Percentiles rank a stretch among this genome's conserved stretches.
Conservation (phyloP, 2,329 filamentous ascomycete genomes). For the Xylariaceae sp. region DNA sequence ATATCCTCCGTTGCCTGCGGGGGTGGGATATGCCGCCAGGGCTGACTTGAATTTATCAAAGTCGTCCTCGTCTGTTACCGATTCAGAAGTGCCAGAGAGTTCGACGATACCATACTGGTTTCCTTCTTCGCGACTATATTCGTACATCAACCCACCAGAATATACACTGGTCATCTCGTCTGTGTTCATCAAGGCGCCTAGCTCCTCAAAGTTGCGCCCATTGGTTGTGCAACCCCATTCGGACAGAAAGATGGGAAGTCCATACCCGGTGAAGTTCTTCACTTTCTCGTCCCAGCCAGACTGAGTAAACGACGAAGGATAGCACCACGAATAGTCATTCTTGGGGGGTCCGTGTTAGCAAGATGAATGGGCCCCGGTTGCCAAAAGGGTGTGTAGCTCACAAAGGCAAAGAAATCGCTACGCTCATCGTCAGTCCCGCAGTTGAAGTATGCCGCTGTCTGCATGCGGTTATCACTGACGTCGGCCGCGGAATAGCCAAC, state of each 20-base stretch:
- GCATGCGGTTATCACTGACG: slow-evolving; percentile 76
- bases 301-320: slow-evolving; percentile 58
- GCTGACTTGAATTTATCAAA: slow-evolving; percentile 54
- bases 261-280: slow-evolving; percentile 80
- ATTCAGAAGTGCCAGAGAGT: slow-evolving; percentile 49
- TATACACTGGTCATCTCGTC: slow-evolving; percentile 82
- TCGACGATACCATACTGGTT: slow-evolving; percentile 78
- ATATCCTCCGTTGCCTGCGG: slow-evolving; percentile 48
- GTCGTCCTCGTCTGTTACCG: slow-evolving; percentile 56
- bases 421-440: slow-evolving; percentile 80
- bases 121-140: slow-evolving; percentile 75
- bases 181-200: slow-evolving; percentile 69
- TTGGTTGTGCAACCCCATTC: slow-evolving; percentile 89
- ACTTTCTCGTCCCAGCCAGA: slow-evolving; percentile 89
- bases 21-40: slow-evolving; percentile 46
- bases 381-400: slow-evolving; percentile 21
- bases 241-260: slow-evolving; percentile 87
- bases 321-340: slow-evolving; percentile 88
- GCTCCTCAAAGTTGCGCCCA: slow-evolving; percentile 75
- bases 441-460: slow-evolving; percentile 91
- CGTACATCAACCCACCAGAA: slow-evolving; percentile 94
- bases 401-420: slow-evolving; percentile 81
- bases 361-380: slow-evolving; percentile 2
- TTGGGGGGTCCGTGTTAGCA: slow-evolving; percentile 16
- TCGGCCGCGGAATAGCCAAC: slow-evolving; percentile 77